phyloP scores from a whole-genome alignment of 139 green algal genomes.

The Nannochloris sp. region DNA sequence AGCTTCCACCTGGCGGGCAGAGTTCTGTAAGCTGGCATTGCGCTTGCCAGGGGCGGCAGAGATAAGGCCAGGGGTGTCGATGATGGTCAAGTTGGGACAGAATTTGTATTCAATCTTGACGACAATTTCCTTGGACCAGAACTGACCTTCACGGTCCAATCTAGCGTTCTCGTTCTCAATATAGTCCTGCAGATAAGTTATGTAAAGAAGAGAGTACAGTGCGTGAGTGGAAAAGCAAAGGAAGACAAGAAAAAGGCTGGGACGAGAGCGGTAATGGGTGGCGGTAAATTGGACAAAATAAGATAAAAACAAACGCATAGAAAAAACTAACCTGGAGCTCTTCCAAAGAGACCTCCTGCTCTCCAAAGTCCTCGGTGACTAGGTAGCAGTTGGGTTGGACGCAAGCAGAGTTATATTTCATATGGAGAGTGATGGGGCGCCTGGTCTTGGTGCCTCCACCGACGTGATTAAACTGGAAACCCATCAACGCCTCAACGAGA shows the following conservation, averaged over 20 bases:
- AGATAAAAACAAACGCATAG: too few species aligned
- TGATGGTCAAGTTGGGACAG: conserved; percentile 96
- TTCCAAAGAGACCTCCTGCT: conserved; percentile 75
- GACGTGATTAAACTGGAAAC: conserved; percentile 98
- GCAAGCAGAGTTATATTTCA: conserved; percentile 90
- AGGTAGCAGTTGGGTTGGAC: conserved; percentile 81
- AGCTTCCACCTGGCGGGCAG: conserved; percentile 67
- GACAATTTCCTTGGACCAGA: conserved; percentile 91
- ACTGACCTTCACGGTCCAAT: conserved; percentile 80
- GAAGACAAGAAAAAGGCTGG: background rate
- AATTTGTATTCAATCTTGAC: conserved; percentile 92
- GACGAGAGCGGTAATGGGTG: background rate
- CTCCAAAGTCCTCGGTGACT: conserved; percentile 69
- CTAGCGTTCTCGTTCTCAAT: conserved; percentile 84
- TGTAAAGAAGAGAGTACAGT: background rate
- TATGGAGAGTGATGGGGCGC: conserved; percentile 90
- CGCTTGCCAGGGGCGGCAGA: conserved; percentile 78
- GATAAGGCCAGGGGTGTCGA: conserved; percentile 95
- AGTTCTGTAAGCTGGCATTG: conserved; percentile 57
- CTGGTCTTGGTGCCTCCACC: conserved; percentile 94
- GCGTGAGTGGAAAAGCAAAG: background rate
- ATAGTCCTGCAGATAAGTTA: conserved; percentile 73
- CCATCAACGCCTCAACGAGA: conserved; percentile 93
- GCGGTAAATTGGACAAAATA: too few species aligned
- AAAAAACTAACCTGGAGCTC: conserved; percentile 72